Conservation (phyloP, 192 early-diverging fungal genomes). For the Mortierella alpina region DNA sequence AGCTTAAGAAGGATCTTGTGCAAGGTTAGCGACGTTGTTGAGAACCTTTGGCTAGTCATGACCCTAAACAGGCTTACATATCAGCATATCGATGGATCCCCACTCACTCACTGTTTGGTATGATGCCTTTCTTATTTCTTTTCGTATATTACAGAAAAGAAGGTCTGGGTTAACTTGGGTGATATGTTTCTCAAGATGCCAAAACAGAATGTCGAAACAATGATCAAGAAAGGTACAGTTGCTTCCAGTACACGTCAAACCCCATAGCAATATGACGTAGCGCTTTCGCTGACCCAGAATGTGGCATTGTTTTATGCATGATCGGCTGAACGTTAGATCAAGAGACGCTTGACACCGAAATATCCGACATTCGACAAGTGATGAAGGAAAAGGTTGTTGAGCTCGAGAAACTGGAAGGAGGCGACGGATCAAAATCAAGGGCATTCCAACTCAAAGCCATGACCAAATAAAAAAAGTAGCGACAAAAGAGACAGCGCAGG, state of each 20-base stretch:
- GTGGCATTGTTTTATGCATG: not conserved
- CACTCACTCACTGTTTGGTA: not conserved
- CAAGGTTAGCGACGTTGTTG: slow-evolving; percentile 32
- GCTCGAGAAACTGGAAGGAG: slow-evolving; percentile 61
- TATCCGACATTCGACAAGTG: slow-evolving; percentile 52
- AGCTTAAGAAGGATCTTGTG: slow-evolving; percentile 54
- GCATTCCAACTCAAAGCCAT: slow-evolving; percentile 59
- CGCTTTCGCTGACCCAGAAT: not conserved
- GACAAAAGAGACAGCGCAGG: not conserved
- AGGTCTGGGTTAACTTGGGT: slow-evolving; percentile 68
- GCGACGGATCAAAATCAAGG: slow-evolving; percentile 55
- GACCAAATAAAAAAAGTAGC: slow-evolving; percentile 9
- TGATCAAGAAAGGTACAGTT: slow-evolving; percentile 64
- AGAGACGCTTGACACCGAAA: slow-evolving; percentile 58
- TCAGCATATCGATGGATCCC: not conserved
- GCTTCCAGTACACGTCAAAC: not conserved
- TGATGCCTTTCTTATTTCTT: not conserved
- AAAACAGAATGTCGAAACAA: slow-evolving; percentile 56
- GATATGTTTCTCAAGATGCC: slow-evolving; percentile 71
- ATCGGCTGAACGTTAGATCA: slow-evolving; percentile 55
- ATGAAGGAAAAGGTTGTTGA: slow-evolving; percentile 58
- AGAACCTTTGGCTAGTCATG: too few relatives aligned
- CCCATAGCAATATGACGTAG: not conserved
- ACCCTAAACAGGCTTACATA: not conserved
- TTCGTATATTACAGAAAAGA: slow-evolving; percentile 53